Base-by-base conservation (phyloP, 176 grass and related monocot genomes). In the Poa annua region DNA sequence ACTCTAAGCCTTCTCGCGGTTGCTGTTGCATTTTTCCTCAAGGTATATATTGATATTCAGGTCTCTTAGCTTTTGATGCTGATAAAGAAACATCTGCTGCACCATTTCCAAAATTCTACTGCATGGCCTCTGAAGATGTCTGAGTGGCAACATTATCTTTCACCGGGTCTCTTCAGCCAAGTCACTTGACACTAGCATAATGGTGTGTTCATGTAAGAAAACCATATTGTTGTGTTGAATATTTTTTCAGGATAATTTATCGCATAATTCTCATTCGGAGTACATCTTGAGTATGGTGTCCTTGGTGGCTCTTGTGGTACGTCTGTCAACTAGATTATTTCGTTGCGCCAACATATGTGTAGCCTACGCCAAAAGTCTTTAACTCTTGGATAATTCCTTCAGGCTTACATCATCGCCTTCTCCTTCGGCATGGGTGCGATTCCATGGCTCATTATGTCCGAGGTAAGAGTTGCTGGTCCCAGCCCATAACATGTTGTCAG, bases 381-480 rank as follows among this genome's bases (percentile, higher is more conserved):
- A 77, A 77, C 42, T 64, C 42, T 64, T 38, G 41, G 6, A 56
- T 16, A 26, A 7, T 89, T 91, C 6, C 20, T 80, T 84, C 84
- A 98, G 92, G 85, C 80, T 84, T 93, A 82, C 93, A 89, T 93
- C 12, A 68, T 98, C 74, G 62, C 90, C 38, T 95, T 98, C 55
- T 98, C 95, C 64, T 86, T 94, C 33, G 92, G 95, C 62, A 76
- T 98, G 86, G 95, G 95, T 80, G 95, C 95, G 11, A 98, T 94
- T 86, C 95, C 95, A 12, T 98, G 92, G 95, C 89, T 98, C 68
- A 98, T 98, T 17, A 98, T 98, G 95, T 98, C 95, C 24, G 92
- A 98, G 95, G 95, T 98, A 91, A 76, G 54, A 25, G 17, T 35
- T 20, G 8, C 44, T 20, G 25, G 45, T 7, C 12, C 5, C 32